Conservation (phyloP, 2,329 filamentous ascomycete genomes). For the Teratosphaeria epicoccoides region DNA sequence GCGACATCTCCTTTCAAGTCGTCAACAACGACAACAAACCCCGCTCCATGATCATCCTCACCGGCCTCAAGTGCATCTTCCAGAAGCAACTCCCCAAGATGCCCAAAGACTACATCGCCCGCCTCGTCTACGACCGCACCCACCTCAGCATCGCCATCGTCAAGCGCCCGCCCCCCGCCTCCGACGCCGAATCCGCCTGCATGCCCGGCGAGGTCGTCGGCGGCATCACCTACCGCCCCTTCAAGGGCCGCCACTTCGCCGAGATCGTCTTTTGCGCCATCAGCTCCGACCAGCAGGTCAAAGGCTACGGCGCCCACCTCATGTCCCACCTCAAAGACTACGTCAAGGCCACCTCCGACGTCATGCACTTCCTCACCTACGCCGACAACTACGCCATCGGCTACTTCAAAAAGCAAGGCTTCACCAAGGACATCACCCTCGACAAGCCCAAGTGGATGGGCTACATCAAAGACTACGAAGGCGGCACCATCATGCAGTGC, state of each 20-base stretch:
- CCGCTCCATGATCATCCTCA: slow-evolving; percentile 87
- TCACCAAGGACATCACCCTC: slow-evolving; percentile 95
- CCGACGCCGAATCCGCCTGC: slow-evolving; percentile 17
- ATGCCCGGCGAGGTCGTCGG: slow-evolving; percentile 40
- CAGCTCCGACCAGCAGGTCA: slow-evolving; percentile 94
- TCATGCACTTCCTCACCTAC: slow-evolving; percentile 98
- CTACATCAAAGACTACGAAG: slow-evolving; percentile 99
- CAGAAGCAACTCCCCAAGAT: slow-evolving; percentile 98
- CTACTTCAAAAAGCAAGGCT: slow-evolving; percentile 98
- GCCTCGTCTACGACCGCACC: slow-evolving; percentile 91
- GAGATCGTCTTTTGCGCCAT: slow-evolving; percentile 99
- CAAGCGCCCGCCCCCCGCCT: slow-evolving; percentile 63
- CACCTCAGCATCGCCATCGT: slow-evolving; percentile 95
- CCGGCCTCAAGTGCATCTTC: slow-evolving; percentile 93
- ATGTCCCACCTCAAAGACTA: slow-evolving; percentile 99
- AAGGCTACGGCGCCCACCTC: slow-evolving; percentile 92
- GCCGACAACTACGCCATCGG: slow-evolving; percentile 98
- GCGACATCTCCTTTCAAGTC: slow-evolving; percentile 92
- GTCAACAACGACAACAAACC: slow-evolving; percentile 90
- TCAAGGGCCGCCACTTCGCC: slow-evolving; percentile 83
- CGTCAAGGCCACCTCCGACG: slow-evolving; percentile 88
- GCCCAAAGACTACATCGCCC: slow-evolving; percentile 98
- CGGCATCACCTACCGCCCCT: slow-evolving; percentile 92
- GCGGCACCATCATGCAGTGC: slow-evolving; percentile 98
- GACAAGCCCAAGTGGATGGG: slow-evolving; percentile 93